Evolutionary conservation across 805 yeast species (phyloP), one percentile per base, ranked within the genome.

Genomic region (Teunomyces panamensis): DNA sequence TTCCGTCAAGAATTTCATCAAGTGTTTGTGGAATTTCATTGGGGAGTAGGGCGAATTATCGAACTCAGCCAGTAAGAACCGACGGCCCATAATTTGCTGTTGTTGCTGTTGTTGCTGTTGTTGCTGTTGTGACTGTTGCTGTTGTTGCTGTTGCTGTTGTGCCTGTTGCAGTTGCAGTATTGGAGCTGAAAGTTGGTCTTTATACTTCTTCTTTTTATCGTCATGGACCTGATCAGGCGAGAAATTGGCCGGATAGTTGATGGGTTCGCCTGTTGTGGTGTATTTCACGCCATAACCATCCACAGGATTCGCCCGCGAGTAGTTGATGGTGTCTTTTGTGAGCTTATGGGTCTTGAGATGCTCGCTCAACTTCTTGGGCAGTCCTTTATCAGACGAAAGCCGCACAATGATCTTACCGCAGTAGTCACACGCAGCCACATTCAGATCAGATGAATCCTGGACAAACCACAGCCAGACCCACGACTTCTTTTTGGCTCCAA

Each of bases 401-500:
- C 85, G 61, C 26, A 66, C 66, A 32, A 80, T 71, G 9, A 72
- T 65, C 55, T 75, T 78, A 1, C 79, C 77, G 58, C 85, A 80
- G 49, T 61, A 69, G 50, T 79, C 81, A 60, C 85, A 80, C 3
- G 75, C 75, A 2, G 84, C 84, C 14, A 74, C 51, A 47, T 78
- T 77, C 43, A 75, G 69, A 53, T 80, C 77, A 14, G 52, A 52
- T 13, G 59, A 57, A 56, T 79, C 83, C 55, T 80, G 84, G 10
- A 68, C 68, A 55, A 80, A 80, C 84, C 85, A 80, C 16, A 73
- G 62, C 85, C 85, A 80, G 10, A 80, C 84, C 84, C 84, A 80
- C 29, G 81, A 78, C 53, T 73, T 75, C 69, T 80, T 80, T 56
- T 78, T 79, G 13, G 85, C 85, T 13, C 85, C 85, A 50, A 78